phyloP scores from a whole-genome alignment of 352 stramenopile genomes.

The Phytophthora pisi region DNA sequence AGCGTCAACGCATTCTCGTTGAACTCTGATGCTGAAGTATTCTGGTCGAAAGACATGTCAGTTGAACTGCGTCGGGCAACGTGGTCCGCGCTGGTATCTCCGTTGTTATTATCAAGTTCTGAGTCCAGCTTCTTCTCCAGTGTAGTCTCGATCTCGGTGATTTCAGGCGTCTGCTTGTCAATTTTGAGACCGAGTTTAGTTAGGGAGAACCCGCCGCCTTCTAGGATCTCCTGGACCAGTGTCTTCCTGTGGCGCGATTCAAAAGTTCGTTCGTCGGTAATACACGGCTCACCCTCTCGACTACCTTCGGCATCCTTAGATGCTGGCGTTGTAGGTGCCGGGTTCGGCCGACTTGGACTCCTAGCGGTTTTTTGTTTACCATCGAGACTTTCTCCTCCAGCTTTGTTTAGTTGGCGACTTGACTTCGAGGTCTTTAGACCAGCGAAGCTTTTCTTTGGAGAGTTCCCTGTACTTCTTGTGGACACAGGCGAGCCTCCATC shows the following conservation, averaged over 20 bases:
- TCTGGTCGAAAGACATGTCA: background rate
- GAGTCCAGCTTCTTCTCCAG: background rate
- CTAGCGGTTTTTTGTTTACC: background rate
- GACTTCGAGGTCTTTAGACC: conserved; percentile 8
- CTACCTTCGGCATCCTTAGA: background rate
- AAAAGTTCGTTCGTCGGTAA: background rate
- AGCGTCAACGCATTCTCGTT: conserved; percentile 6
- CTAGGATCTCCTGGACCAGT: conserved; percentile 27
- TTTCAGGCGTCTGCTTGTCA: background rate
- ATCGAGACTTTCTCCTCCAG: conserved; percentile 2
- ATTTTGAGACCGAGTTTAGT: conserved; percentile 17
- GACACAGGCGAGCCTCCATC: conserved; percentile 5
- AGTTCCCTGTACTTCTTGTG: conserved; percentile 6
- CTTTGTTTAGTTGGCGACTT: conserved; percentile 20
- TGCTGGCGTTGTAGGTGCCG: background rate
- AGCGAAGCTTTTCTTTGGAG: conserved; percentile 17
- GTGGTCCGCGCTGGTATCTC: background rate
- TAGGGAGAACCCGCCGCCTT: conserved; percentile 4
- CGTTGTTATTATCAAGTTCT: conserved; percentile 18
- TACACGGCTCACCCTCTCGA: background rate
- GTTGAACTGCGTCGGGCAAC: background rate
- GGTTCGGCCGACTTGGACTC: conserved; percentile 1
- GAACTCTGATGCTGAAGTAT: background rate
- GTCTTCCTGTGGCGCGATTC: conserved; percentile 19
- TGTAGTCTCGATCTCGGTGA: background rate